Conservation (phyloP, 345 rosid genomes). For the Mercurialis annua region DNA sequence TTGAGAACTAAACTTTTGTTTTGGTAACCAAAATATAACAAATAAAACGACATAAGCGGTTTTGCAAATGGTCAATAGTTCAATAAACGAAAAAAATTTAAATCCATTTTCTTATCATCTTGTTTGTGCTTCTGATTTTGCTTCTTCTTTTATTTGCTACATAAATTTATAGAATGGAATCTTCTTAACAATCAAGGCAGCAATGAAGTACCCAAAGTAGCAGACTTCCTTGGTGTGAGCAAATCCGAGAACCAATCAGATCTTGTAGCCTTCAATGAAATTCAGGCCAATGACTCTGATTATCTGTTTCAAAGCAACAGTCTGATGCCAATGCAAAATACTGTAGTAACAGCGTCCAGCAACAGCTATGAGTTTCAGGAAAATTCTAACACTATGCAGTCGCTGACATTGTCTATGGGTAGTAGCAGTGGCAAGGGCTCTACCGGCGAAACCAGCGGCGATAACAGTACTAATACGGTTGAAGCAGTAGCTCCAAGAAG, state of each 20-base stretch:
- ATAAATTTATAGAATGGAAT: conserved; percentile 61
- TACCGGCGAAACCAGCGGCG: conserved; percentile 58
- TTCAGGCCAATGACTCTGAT: conserved; percentile 58
- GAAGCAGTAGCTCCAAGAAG: conserved; percentile 74
- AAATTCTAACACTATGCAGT: conserved; percentile 64
- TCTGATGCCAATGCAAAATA: conserved; percentile 51
- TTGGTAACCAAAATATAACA: too few species aligned
- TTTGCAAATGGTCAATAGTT: too few species aligned
- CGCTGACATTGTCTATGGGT: conserved; percentile 90
- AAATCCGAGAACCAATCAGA: conserved; percentile 71
- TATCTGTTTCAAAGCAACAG: conserved; percentile 52
- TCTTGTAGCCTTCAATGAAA: conserved; percentile 64
- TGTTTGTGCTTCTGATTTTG: neutral
- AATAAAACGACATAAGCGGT: too few species aligned
- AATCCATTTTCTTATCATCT: neutral
- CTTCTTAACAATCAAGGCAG: conserved; percentile 57
- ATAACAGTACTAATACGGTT: conserved; percentile 44
- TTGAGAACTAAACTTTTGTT: too few species aligned
- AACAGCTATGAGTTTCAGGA: conserved; percentile 64
- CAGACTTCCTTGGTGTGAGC: conserved; percentile 91
- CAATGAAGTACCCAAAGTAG: conserved; percentile 83
- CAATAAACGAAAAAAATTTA: too few species aligned
- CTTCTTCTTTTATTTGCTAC: neutral
- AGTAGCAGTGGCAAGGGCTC: conserved; percentile 65
- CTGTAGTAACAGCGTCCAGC: conserved; percentile 32